These are phyloP conservation scores for Nannizziopsis barbatae DNA, from an alignment of 2,329 filamentous ascomycete genomes.

Conservation along the genomic window DNA sequence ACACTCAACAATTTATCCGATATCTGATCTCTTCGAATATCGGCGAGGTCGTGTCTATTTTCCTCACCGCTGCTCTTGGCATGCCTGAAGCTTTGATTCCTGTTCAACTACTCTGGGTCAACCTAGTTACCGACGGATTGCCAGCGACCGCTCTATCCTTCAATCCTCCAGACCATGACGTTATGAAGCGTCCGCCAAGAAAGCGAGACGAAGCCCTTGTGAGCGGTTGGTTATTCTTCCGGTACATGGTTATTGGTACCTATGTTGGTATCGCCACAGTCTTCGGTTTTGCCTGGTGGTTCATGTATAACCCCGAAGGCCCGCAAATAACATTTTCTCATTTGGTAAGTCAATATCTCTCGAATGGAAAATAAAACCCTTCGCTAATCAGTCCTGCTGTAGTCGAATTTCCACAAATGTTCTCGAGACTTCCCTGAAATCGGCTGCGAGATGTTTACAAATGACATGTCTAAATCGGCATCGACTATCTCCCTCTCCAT, in stretches of 20 bases:
- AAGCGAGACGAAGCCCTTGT: slow-evolving; percentile 90
- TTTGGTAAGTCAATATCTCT: slow-evolving; percentile 42
- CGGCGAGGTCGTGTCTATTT: slow-evolving; percentile 97
- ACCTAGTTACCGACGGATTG: slow-evolving; percentile 92
- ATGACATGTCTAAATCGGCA: slow-evolving; percentile 75
- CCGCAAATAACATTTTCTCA: slow-evolving; percentile 88
- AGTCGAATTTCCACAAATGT: slow-evolving; percentile 87
- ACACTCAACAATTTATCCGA: slow-evolving; percentile 98
- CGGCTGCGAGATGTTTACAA: slow-evolving; percentile 81
- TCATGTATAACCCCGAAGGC: slow-evolving; percentile 85
- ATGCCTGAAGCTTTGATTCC: slow-evolving; percentile 97
- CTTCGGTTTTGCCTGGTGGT: slow-evolving; percentile 99
- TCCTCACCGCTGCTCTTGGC: slow-evolving; percentile 86
- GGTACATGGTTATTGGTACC: slow-evolving; percentile 89
- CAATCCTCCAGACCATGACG: slow-evolving; percentile 96
- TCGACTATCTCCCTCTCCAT: slow-evolving; percentile 86
- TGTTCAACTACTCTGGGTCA: slow-evolving; percentile 97
- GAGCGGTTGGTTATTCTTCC: slow-evolving; percentile 91
- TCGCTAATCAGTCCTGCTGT: slow-evolving; percentile 1
- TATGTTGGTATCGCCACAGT: slow-evolving; percentile 95
- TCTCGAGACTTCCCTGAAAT: slow-evolving; percentile 74
- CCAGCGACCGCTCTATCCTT: slow-evolving; percentile 93
- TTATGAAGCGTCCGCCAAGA: slow-evolving; percentile 85
- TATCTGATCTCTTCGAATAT: slow-evolving; percentile 99
- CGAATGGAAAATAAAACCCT: slow-evolving; percentile 9